Evolutionary conservation across 73 alveolate genomes (phyloP).

Genomic region (Tetrahymena elliotti): DNA sequence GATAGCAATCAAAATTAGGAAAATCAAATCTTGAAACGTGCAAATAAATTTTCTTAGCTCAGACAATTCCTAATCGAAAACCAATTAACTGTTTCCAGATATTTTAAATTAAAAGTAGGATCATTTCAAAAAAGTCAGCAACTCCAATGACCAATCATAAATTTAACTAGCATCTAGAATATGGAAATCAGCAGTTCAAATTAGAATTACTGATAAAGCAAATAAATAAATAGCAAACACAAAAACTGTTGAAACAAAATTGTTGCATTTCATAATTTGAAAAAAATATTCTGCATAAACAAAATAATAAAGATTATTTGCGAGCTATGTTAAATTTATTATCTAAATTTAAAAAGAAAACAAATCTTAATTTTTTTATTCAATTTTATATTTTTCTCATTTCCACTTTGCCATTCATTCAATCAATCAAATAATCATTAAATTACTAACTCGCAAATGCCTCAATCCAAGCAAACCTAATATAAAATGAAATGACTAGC

Average conservation of each 20-base stretch:
- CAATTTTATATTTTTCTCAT: neutral
- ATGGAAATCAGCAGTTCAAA: neutral
- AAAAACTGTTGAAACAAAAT: neutral
- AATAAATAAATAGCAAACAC: no score
- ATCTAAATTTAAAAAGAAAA: neutral
- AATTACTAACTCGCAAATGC: neutral
- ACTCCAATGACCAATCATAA: neutral
- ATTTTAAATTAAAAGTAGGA: neutral
- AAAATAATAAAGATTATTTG: neutral
- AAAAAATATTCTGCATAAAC: neutral
- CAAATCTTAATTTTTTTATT: neutral
- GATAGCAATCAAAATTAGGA: neutral
- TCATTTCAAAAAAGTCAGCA: neutral
- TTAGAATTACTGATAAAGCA: no score
- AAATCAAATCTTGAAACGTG: neutral
- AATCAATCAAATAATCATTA: no score
- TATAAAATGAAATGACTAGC: neutral
- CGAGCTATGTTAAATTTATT: neutral
- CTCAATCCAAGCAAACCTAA: no score
- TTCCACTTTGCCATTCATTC: neutral
- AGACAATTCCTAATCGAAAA: neutral
- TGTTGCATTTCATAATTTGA: no score
- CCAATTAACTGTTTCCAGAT: neutral
- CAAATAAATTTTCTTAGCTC: neutral
- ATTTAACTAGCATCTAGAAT: neutral